Evolutionary conservation across 371 early-diverging fungal genomes (phyloP).

Genomic region (Sanchytrium tribonematis): DNA sequence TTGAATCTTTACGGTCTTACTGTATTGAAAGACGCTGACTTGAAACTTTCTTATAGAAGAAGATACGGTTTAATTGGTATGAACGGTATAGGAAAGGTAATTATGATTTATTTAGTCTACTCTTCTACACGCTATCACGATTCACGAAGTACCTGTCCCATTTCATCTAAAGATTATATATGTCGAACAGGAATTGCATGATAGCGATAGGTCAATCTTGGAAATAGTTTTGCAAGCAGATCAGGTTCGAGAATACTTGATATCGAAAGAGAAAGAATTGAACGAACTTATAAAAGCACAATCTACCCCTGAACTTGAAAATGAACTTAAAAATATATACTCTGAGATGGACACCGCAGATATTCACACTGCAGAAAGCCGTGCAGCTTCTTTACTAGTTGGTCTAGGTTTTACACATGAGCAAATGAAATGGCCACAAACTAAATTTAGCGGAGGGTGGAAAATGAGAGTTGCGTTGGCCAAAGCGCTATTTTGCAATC

Average conservation of each 20-base stretch:
- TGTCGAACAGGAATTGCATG: constrained; percentile 89
- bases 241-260: constrained; percentile 7
- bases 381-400: constrained; percentile 59
- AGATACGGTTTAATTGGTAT: constrained; percentile 90
- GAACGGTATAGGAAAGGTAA: constrained; percentile 95
- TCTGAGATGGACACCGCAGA: constrained; percentile 42
- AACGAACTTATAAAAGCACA: constrained; percentile 2
- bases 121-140: constrained; percentile 63
- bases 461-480: constrained; percentile 74
- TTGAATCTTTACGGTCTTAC: background rate
- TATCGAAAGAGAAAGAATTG: constrained; percentile 5
- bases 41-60: constrained; percentile 60
- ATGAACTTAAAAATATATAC: background rate
- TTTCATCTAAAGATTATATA: constrained; percentile 58
- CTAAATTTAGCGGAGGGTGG: constrained; percentile 88
- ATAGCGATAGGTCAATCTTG: constrained; percentile 59
- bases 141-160: constrained; percentile 61
- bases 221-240: constrained; percentile 42
- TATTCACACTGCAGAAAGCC: constrained; percentile 70
- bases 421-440: constrained; percentile 49
- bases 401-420: constrained; percentile 75
- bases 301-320: constrained; percentile 2
- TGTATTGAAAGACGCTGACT: constrained; percentile 46
- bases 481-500: constrained; percentile 74
- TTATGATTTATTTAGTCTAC: too few relatives aligned